A percentile compares a stretch with the other conserved stretches of the same genome.
These are phyloP conservation scores for Eragrostis tef DNA, from an alignment of 202 grass and related monocot species.

Conservation along the genomic window DNA sequence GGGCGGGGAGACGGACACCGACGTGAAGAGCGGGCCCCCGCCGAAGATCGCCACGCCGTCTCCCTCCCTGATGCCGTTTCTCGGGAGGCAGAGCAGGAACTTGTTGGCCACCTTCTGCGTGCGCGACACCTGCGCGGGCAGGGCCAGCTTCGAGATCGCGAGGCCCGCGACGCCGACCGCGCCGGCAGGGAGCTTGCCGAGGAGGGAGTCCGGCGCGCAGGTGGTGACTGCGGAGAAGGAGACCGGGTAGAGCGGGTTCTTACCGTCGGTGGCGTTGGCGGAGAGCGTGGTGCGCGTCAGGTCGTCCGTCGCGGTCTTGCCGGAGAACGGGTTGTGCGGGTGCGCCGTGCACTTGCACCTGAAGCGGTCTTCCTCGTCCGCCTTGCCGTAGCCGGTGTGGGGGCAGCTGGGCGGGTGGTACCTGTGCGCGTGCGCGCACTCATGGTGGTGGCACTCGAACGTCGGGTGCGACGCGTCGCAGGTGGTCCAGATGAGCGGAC, in stretches of 20 bases:
- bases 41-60: constrained; percentile 60
- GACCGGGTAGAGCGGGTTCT: constrained; percentile 45
- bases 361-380: constrained; percentile 16
- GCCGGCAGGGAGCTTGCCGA: constrained; percentile 30
- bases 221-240: constrained; percentile 27
- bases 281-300: constrained; percentile 26
- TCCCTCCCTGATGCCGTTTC: not conserved
- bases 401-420: constrained; percentile 42
- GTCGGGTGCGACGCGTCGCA: constrained; percentile 35
- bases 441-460: constrained; percentile 42
- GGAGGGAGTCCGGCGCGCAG: constrained; percentile 36
- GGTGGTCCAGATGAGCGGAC: constrained; percentile 56
- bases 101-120: constrained; percentile 36
- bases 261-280: constrained; percentile 56
- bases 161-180: constrained; percentile 56
- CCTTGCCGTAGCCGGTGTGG: not conserved
- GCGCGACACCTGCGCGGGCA: constrained; percentile 47
- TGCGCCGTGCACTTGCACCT: constrained; percentile 57
- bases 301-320: constrained; percentile 26
- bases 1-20: constrained; percentile 5
- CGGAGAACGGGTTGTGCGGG: constrained; percentile 45
- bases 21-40: constrained; percentile 44
- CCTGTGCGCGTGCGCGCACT: constrained; percentile 45
- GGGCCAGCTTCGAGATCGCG: constrained; percentile 12
- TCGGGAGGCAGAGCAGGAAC: constrained; percentile 68